Conservation (phyloP, 2,329 filamentous ascomycete genomes). For the Aspergillus novofumigatus region DNA sequence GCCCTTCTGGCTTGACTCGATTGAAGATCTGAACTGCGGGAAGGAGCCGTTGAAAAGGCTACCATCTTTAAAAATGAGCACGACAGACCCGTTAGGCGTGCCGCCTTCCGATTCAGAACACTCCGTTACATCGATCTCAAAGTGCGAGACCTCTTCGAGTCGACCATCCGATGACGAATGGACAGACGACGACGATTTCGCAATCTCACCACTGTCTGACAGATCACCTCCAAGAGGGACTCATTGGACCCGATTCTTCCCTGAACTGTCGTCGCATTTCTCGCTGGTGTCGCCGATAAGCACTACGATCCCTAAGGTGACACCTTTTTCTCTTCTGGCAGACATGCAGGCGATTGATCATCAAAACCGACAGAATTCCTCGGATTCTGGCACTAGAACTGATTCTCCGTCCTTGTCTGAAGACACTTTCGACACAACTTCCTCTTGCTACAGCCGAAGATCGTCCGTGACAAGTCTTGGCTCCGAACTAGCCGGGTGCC, state of each 20-base stretch:
- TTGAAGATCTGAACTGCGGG: not conserved
- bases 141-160: not conserved
- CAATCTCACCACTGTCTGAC: constrained; percentile 25
- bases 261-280: constrained; percentile 26
- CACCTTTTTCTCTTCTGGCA: not conserved
- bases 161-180: constrained; percentile 2
- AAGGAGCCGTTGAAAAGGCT: not conserved
- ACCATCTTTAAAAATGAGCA: not conserved
- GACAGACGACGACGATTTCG: constrained; percentile 8
- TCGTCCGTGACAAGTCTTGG: constrained; percentile 32
- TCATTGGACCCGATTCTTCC: constrained; percentile 26
- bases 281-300: constrained; percentile 22
- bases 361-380: not conserved
- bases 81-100: not conserved
- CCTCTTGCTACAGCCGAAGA: constrained; percentile 35
- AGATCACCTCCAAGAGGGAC: constrained; percentile 14
- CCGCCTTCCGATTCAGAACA: not conserved
- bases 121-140: not conserved
- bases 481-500: constrained; percentile 19
- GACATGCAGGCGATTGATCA: not conserved
- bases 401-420: constrained; percentile 22
- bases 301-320: constrained; percentile 5
- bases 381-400: not conserved
- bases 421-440: constrained; percentile 25
- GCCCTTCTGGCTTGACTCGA: not conserved